A percentile compares a stretch with the other conserved stretches of the same genome.
Evolutionary conservation across 2,329 filamentous ascomycete genomes (phyloP).

Genomic region (Dothiorella sarmentorum): DNA sequence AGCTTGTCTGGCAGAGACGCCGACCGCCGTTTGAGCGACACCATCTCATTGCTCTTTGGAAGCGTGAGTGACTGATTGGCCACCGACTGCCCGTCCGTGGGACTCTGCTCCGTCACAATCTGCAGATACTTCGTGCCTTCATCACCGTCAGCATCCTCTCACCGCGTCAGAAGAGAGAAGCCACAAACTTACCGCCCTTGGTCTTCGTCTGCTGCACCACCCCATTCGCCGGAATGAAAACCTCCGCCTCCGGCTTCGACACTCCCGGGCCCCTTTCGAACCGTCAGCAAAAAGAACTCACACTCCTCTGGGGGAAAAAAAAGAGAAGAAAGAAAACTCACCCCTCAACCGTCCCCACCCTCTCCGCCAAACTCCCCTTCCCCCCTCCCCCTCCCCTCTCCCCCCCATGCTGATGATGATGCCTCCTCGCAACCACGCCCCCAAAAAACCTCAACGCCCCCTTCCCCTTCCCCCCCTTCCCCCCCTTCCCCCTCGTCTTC

Average conservation of each 20-base stretch:
- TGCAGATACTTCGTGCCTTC: conserved; percentile 24
- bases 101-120: conserved; percentile 20
- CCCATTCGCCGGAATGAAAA: conserved; percentile 22
- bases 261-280: neutral
- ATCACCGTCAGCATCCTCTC: neutral
- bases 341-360: conserved; percentile 14
- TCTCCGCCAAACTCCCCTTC: conserved; percentile 16
- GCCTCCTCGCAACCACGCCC: too few relatives aligned
- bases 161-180: neutral
- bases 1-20: conserved; percentile 13
- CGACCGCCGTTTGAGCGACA: conserved; percentile 6
- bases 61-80: neutral
- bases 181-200: conserved; percentile 27
- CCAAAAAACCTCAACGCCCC: conserved; percentile 32
- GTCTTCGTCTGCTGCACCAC: conserved; percentile 35
- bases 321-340: conserved; percentile 1
- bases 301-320: neutral
- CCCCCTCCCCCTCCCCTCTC: too few relatives aligned
- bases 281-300: neutral
- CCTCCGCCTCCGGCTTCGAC: neutral
- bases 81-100: neutral
- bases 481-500: neutral
- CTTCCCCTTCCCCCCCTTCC: conserved; percentile 18
- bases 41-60: conserved; percentile 3
- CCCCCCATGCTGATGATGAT: too few relatives aligned